These are phyloP conservation scores for Xylaria nigripes DNA, from an alignment of 495 filamentous ascomycete species.

Conservation along the genomic window DNA sequence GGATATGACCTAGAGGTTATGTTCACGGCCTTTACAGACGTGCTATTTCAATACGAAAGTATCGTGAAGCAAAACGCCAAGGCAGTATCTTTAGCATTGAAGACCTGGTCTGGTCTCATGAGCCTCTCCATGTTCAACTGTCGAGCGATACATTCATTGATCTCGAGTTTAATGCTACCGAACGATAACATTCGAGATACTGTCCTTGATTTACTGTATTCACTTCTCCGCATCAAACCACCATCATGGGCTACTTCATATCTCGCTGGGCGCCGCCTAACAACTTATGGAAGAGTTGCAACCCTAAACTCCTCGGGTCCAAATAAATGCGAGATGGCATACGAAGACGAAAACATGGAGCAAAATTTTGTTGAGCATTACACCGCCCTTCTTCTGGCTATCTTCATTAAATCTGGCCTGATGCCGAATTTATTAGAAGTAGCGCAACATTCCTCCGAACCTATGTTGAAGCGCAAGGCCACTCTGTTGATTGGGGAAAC, in stretches of 20 bases:
- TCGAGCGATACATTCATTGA: constrained; percentile 69
- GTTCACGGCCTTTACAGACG: constrained; percentile 84
- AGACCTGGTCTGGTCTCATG: constrained; percentile 88
- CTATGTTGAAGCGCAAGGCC: constrained; percentile 76
- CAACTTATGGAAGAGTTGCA: constrained; percentile 86
- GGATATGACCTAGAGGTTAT: constrained; percentile 74
- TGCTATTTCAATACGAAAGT: constrained; percentile 61
- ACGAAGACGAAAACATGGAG: constrained; percentile 59
- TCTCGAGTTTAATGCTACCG: constrained; percentile 69
- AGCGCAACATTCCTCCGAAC: constrained; percentile 58
- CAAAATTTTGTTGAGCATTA: constrained; percentile 89
- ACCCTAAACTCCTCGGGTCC: constrained; percentile 57
- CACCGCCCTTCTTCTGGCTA: constrained; percentile 77
- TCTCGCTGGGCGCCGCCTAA: constrained; percentile 82
- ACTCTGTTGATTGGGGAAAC: constrained; percentile 86
- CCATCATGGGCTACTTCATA: constrained; percentile 96
- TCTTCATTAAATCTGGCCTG: constrained; percentile 76
- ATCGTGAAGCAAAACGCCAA: constrained; percentile 77
- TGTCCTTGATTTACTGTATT: constrained; percentile 81
- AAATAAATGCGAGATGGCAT: constrained; percentile 37
- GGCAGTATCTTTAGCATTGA: constrained; percentile 77
- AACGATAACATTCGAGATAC: constrained; percentile 57
- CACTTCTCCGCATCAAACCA: constrained; percentile 85
- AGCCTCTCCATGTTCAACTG: constrained; percentile 78
- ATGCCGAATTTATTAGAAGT: constrained; percentile 70